Conservation (phyloP, 2,329 filamentous ascomycete genomes). For the Diplodia sapinea region DNA sequence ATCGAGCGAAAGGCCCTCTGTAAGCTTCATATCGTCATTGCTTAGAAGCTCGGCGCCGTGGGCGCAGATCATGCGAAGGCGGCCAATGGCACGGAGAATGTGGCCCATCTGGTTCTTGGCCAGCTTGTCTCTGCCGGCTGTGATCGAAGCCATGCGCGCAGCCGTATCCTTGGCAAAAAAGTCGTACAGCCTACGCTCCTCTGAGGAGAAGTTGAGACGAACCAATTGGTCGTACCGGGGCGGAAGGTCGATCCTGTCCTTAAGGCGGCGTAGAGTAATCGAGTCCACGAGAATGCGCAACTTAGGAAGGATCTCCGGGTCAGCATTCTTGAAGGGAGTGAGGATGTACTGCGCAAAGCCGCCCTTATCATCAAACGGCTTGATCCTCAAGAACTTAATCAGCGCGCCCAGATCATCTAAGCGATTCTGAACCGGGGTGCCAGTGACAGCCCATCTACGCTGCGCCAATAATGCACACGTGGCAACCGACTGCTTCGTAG, state of each 20-base stretch:
- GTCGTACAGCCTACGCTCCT: conserved; percentile 80
- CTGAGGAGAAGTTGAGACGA: conserved; percentile 73
- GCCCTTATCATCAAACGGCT: conserved; percentile 79
- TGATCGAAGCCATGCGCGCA: conserved; percentile 78
- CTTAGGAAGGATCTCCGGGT: conserved; percentile 82
- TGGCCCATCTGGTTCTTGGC: conserved; percentile 91
- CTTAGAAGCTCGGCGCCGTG: conserved; percentile 91
- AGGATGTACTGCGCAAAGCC: conserved; percentile 83
- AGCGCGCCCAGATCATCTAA: conserved; percentile 88
- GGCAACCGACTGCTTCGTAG: conserved; percentile 80
- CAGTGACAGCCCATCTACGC: conserved; percentile 95
- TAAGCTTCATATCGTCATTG: conserved; percentile 78
- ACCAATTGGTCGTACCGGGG: conserved; percentile 74
- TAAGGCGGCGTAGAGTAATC: conserved; percentile 89
- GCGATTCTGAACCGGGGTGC: conserved; percentile 92
- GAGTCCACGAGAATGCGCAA: conserved; percentile 89
- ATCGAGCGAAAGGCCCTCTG: conserved; percentile 80
- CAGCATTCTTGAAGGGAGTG: conserved; percentile 83
- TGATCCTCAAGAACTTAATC: conserved; percentile 81
- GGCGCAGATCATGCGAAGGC: conserved; percentile 87
- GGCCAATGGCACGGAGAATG: conserved; percentile 87
- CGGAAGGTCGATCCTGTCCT: conserved; percentile 82
- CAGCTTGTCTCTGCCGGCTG: conserved; percentile 68
- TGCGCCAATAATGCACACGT: conserved; percentile 79
- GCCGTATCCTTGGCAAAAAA: conserved; percentile 82